phyloP scores from a whole-genome alignment of 768 basidiomycete species.

The Pluteus cervinus region DNA sequence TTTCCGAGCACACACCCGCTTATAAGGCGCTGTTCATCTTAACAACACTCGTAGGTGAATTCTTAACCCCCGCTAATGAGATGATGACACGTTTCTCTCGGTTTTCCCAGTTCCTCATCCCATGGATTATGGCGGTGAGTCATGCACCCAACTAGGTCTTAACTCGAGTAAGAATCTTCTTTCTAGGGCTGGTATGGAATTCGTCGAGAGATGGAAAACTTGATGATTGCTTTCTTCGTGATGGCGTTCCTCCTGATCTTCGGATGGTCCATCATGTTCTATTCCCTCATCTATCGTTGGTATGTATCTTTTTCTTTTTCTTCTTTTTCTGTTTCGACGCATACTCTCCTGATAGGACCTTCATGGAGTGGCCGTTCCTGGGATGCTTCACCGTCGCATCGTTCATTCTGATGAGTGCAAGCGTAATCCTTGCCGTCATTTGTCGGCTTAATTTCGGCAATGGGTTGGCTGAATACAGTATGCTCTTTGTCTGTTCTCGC shows the following conservation, averaged over 20 bases:
- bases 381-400: conserved; percentile 39
- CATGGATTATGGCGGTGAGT: conserved; percentile 47
- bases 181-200: conserved; percentile 50
- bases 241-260: conserved; percentile 30
- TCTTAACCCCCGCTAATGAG: not conserved
- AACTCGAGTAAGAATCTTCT: not conserved
- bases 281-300: conserved; percentile 40
- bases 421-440: conserved; percentile 37
- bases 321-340: conserved; percentile 16
- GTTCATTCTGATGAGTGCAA: conserved; percentile 34
- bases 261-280: conserved; percentile 40
- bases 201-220: conserved; percentile 33
- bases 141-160: not conserved
- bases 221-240: conserved; percentile 38
- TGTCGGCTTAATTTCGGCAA: conserved; percentile 49
- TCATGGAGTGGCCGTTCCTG: conserved; percentile 43
- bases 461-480: conserved; percentile 52
- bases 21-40: conserved; percentile 41
- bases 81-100: conserved; percentile 1
- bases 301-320: conserved; percentile 13
- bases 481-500: conserved; percentile 13
- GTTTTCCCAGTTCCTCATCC: conserved; percentile 36
- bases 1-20: conserved; percentile 32
- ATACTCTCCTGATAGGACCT: conserved; percentile 30
- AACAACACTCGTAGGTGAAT: conserved; percentile 34